phyloP scores from a whole-genome alignment of 1,284 basidiomycete genomes.

The Coniophora puteana region DNA sequence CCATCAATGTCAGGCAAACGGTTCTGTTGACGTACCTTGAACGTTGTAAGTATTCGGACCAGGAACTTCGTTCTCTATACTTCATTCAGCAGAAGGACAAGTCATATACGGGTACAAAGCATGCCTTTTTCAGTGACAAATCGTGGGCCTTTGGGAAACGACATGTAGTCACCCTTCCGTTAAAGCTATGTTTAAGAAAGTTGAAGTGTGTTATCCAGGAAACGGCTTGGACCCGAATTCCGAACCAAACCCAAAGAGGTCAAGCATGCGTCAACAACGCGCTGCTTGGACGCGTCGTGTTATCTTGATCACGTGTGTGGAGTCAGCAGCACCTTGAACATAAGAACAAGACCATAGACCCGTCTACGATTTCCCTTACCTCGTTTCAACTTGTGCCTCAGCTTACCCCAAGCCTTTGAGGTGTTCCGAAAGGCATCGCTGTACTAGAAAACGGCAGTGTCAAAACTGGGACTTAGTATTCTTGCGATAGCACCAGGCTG shows the following conservation, averaged over 20 bases:
- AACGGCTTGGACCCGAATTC: neutral
- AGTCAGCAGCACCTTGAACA: no score
- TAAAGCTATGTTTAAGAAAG: no score
- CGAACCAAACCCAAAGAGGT: slow-evolving; percentile 10
- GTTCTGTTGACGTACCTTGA: slow-evolving; percentile 17
- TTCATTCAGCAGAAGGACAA: slow-evolving; percentile 11
- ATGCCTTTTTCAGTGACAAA: slow-evolving; percentile 37
- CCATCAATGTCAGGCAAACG: neutral
- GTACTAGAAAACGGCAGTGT: no score
- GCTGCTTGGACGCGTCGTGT: slow-evolving; percentile 18
- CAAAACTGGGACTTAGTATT: no score
- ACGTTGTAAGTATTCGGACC: slow-evolving; percentile 35
- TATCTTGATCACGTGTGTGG: slow-evolving; percentile 19
- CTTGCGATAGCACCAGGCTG: no score
- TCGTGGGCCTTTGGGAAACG: slow-evolving; percentile 40
- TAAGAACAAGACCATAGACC: no score
- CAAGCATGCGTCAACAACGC: slow-evolving; percentile 22
- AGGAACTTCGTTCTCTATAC: slow-evolving; percentile 36
- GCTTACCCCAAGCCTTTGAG: no score
- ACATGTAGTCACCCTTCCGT: slow-evolving; percentile 16
- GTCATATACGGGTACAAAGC: neutral
- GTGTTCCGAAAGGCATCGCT: no score
- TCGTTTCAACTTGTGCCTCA: no score
- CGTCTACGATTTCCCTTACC: no score
- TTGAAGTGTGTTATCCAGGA: no score